Conservation (phyloP, 371 early-diverging fungal genomes). For the Polyrhizophydium stewartii region DNA sequence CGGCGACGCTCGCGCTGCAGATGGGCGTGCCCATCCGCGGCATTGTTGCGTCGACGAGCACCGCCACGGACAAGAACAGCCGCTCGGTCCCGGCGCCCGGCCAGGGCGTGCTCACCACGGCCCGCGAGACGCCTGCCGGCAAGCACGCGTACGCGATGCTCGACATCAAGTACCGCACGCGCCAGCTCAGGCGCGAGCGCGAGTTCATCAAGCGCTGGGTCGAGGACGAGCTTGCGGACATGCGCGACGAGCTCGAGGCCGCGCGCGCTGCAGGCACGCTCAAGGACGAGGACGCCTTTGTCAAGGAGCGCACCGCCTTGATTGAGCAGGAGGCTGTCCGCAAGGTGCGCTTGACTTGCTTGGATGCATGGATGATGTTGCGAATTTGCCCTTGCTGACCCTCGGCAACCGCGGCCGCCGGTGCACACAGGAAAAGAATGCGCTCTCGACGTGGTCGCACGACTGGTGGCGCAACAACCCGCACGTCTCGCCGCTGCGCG, state of each 20-base stretch:
- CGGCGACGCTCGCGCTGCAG: conserved; percentile 82
- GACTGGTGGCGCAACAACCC: conserved; percentile 83
- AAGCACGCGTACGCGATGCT: conserved; percentile 65
- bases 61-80: conserved; percentile 96
- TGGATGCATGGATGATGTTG: background rate
- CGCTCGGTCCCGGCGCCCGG: conserved; percentile 95
- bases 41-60: conserved; percentile 88
- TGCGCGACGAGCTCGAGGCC: conserved; percentile 65
- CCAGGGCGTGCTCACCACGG: conserved; percentile 92
- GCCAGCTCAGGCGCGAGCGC: conserved; percentile 76
- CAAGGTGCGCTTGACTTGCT: conserved; percentile 10
- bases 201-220: conserved; percentile 84
- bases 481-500: conserved; percentile 86
- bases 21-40: conserved; percentile 95
- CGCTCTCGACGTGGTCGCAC: conserved; percentile 77
- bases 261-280: conserved; percentile 26
- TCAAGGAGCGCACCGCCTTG: conserved; percentile 74
- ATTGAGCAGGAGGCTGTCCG: conserved; percentile 81
- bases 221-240: conserved; percentile 69
- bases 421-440: conserved; percentile 60
- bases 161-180: conserved; percentile 85
- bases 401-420: background rate
- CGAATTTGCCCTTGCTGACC: background rate
- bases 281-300: conserved; percentile 59
- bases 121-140: conserved; percentile 61